Evolutionary conservation across 2,329 filamentous ascomycete genomes (phyloP), one percentile per base, ranked within the genome.

Genomic region (Penicillium sp.): DNA sequence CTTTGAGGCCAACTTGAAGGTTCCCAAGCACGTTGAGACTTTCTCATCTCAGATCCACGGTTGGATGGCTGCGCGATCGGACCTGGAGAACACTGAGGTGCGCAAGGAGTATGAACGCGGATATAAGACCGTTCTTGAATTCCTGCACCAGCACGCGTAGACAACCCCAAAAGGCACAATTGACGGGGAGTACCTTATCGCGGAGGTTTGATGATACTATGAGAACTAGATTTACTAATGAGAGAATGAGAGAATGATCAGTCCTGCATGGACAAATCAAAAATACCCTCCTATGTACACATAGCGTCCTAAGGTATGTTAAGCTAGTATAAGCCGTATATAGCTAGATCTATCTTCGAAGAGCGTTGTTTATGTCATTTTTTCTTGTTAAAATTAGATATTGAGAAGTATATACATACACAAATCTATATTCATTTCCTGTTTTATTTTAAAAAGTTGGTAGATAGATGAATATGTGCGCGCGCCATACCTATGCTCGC

Each of bases 51-150:
- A 77, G 63, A 72, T 77, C 35, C 77, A 79, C 60, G 77, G 77
- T 31, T 78, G 73, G 68, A 78, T 79, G 77, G 75, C 73, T n/a
- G 76, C 76, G 11, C 62, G 76, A 33, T 66, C 72, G 49, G 61
- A 78, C 47, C 47, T 78, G 49, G 71, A 76, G 50, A 67, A 77
- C 53, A 61, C 67, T 0, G 69, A 73, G 57, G 73, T 75, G 37
- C 67, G 67, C 44, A 74, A 74, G 61, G 75, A 75, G 55, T 78
- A 78, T 52, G 74, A 78, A 68, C 67, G 73, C 22, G 76, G 74
- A 8, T 78, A 78, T 53, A 68, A 69, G 63, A 72, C 69, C 28
- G 66, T 71, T 17, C 58, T 77, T 43, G 65, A 69, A n/a, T 77
- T 77, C 59, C 68, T 77, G 60, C 68, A 74, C 50, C 63, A 75